These are phyloP conservation scores for Xylaria intraflava DNA, from an alignment of 495 filamentous ascomycete genomes.

Conservation along the genomic window DNA sequence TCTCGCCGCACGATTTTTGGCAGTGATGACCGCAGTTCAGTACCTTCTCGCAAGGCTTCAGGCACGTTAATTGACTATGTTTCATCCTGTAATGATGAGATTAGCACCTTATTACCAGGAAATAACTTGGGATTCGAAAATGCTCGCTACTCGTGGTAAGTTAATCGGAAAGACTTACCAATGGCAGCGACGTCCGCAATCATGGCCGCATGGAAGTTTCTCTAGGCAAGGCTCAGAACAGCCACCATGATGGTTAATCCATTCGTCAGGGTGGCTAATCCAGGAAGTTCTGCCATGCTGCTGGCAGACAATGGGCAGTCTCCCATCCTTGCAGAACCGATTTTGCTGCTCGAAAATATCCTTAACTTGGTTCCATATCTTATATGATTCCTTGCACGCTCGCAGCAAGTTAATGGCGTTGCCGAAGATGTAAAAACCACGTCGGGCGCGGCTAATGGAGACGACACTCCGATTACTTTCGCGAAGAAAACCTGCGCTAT, in stretches of 20 bases:
- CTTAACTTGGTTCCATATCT: slow-evolving; percentile 34
- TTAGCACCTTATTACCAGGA: slow-evolving; percentile 4
- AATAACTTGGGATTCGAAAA: slow-evolving; percentile 1
- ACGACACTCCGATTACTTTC: slow-evolving; percentile 80
- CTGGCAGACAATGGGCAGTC: slow-evolving; percentile 36
- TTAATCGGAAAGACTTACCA: slow-evolving; percentile 25
- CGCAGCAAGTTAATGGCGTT: slow-evolving; percentile 52
- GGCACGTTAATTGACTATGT: slow-evolving; percentile 58
- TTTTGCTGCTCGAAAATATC: slow-evolving; percentile 26
- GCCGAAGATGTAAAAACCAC: slow-evolving; percentile 85
- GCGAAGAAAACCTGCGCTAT: slow-evolving; percentile 56
- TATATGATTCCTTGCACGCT: slow-evolving; percentile 28
- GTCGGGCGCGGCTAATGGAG: slow-evolving; percentile 76
- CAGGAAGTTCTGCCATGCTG: slow-evolving; percentile 30
- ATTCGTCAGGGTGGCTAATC: slow-evolving; percentile 44
- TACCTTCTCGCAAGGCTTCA: slow-evolving; percentile 48
- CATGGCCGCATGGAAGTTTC: slow-evolving; percentile 35
- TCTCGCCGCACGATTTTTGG: slow-evolving; percentile 32
- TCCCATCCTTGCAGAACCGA: slow-evolving; percentile 12
- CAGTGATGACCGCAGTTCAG: slow-evolving; percentile 62
- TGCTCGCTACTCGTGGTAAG: neutral
- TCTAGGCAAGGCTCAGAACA: slow-evolving; percentile 48
- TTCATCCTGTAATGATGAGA: slow-evolving; percentile 48
- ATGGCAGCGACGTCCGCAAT: slow-evolving; percentile 40
- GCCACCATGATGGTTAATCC: slow-evolving; percentile 51